A percentile compares a stretch with the other conserved stretches of the same genome.
Conservation (phyloP, 2,329 filamentous ascomycete genomes). For the Claviceps paspali region DNA sequence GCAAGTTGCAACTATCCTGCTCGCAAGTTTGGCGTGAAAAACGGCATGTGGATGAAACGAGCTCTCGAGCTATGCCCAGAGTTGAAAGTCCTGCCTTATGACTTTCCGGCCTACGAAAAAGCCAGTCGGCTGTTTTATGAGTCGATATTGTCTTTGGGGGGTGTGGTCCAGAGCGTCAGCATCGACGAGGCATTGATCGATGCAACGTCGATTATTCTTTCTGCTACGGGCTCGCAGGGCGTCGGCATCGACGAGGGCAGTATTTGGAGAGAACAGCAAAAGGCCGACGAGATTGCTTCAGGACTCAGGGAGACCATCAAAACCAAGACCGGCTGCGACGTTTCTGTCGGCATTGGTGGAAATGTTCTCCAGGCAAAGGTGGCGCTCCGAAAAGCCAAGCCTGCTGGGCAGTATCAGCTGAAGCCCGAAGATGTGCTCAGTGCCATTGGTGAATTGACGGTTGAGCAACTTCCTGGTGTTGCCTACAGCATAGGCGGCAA, state of each 20-base stretch:
- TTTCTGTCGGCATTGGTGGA: constrained; percentile 81
- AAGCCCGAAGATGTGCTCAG: constrained; percentile 65
- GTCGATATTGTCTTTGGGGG: constrained; percentile 62
- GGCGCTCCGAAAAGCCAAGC: constrained; percentile 81
- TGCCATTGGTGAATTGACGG: constrained; percentile 62
- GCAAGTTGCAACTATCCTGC: constrained; percentile 95
- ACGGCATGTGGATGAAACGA: constrained; percentile 99
- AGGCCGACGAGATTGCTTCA: constrained; percentile 53
- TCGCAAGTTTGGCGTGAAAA: constrained; percentile 73
- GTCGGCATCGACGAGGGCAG: constrained; percentile 47
- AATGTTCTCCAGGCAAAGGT: constrained; percentile 89
- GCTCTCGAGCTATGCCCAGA: constrained; percentile 72
- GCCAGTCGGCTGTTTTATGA: constrained; percentile 81
- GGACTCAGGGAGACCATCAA: constrained; percentile 55
- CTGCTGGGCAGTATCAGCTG: constrained; percentile 81
- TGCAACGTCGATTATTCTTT: constrained; percentile 54
- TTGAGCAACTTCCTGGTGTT: constrained; percentile 79
- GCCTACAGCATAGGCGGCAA: constrained; percentile 78
- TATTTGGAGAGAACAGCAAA: constrained; percentile 63
- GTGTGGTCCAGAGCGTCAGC: constrained; percentile 86
- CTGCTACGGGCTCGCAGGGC: constrained; percentile 50
- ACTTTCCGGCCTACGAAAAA: constrained; percentile 88
- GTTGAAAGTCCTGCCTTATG: constrained; percentile 82
- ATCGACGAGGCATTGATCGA: constrained; percentile 91
- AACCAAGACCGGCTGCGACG: constrained; percentile 62